Evolutionary conservation across 139 green algal species (phyloP).

Genomic region (Limnomonas spitsbergensis): DNA sequence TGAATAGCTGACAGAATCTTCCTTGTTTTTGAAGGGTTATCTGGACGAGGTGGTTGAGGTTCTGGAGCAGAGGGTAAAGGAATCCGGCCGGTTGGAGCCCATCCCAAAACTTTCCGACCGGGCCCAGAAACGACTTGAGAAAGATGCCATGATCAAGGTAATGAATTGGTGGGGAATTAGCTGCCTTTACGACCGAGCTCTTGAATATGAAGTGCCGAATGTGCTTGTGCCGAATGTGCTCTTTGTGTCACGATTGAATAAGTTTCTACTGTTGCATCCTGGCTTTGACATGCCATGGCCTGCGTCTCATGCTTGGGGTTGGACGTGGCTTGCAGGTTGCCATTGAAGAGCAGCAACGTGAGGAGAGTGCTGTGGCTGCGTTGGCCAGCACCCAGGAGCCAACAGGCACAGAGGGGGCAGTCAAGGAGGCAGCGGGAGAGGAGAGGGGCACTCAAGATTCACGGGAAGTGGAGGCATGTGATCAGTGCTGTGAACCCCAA

Average conservation of each 20-base stretch:
- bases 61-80: constrained; percentile 42
- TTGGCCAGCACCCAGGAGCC: background rate
- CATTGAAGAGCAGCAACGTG: constrained; percentile 69
- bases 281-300: no score
- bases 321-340: constrained; percentile 60
- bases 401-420: background rate
- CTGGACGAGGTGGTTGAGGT: constrained; percentile 42
- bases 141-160: constrained; percentile 32
- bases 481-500: no score
- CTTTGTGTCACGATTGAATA: no score
- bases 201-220: no score
- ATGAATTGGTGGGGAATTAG: no score
- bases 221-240: no score
- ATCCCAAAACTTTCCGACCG: constrained; percentile 48
- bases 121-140: constrained; percentile 34
- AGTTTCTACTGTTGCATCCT: no score
- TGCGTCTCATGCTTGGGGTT: no score
- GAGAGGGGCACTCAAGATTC: no score
- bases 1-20: background rate
- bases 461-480: no score
- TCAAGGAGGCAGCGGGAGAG: background rate
- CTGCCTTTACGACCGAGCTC: no score
- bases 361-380: constrained; percentile 48
- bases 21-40: background rate
- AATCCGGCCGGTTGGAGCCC: constrained; percentile 47